A percentile compares a stretch with the other conserved stretches of the same genome.
Conservation (phyloP, 306 rosid species). For the Ceratonia siliqua region DNA sequence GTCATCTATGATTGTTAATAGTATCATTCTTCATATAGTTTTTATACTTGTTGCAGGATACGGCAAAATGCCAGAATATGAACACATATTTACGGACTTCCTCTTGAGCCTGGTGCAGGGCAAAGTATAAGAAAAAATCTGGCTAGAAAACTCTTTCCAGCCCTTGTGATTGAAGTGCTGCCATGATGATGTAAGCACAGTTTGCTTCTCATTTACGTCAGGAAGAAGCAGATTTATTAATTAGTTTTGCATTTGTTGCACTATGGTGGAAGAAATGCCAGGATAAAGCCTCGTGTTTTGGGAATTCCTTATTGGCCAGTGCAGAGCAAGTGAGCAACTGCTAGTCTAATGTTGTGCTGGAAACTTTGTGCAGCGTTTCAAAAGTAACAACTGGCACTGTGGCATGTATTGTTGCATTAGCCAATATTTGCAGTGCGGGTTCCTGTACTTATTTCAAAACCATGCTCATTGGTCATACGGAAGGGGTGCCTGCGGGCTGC, state of each 20-base stretch:
- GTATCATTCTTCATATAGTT: background rate
- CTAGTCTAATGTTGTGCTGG: background rate
- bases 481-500: background rate
- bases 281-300: constrained; percentile 9
- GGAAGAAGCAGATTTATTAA: background rate
- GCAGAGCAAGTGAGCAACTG: background rate
- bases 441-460: background rate
- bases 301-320: background rate
- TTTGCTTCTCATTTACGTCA: constrained; percentile 2
- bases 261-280: background rate
- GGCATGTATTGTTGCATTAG: background rate
- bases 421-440: background rate
- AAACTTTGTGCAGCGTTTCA: background rate
- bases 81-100: constrained; percentile 89
- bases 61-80: constrained; percentile 90
- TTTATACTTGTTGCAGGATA: constrained; percentile 61
- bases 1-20: background rate
- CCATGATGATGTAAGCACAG: constrained; percentile 6
- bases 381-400: background rate
- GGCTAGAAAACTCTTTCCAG: constrained; percentile 28
- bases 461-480: background rate
- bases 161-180: constrained; percentile 24
- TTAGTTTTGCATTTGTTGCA: constrained; percentile 15
- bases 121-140: constrained; percentile 54
- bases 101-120: constrained; percentile 60